Percentiles rank a stretch among this genome's conserved stretches.
Conservation (phyloP, 2,329 filamentous ascomycete species). For the Colletotrichum costaricense region DNA sequence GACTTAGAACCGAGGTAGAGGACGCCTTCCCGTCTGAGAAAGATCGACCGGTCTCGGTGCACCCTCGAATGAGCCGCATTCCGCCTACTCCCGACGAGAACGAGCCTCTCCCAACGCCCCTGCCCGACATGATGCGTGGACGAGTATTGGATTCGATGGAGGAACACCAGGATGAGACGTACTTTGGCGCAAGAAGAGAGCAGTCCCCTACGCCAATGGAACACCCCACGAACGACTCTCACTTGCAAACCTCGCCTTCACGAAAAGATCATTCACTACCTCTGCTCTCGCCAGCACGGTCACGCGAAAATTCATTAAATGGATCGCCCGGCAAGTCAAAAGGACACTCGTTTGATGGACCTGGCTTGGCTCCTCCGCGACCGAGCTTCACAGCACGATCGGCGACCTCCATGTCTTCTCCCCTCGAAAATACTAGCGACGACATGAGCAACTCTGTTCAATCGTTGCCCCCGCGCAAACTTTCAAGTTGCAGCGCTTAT, state of each 20-base stretch:
- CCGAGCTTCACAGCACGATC: conserved; percentile 62
- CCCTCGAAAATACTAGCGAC: conserved; percentile 76
- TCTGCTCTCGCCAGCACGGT: conserved; percentile 48
- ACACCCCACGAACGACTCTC: conserved; percentile 43
- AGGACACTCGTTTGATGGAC: conserved; percentile 61
- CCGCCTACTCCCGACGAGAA: conserved; percentile 61
- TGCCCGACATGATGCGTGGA: conserved; percentile 53
- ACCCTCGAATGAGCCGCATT: conserved; percentile 78
- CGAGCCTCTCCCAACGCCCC: conserved; percentile 57
- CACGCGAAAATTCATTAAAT: conserved; percentile 42
- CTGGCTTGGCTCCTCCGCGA: conserved; percentile 62
- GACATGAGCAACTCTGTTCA: conserved; percentile 69
- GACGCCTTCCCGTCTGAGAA: conserved; percentile 56
- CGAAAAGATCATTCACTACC: conserved; percentile 49
- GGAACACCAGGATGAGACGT: conserved; percentile 49
- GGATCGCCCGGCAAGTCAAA: conserved; percentile 59
- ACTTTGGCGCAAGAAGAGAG: conserved; percentile 67
- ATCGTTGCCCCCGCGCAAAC: conserved; percentile 79
- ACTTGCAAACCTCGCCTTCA: conserved; percentile 35
- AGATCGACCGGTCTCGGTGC: conserved; percentile 78
- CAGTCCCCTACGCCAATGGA: conserved; percentile 68
- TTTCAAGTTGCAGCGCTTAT: conserved; percentile 73
- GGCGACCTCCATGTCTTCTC: conserved; percentile 72
- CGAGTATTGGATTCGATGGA: conserved; percentile 43
- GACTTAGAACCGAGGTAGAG: conserved; percentile 66